A percentile compares a stretch with the other conserved stretches of the same genome.
These are phyloP conservation scores for Rhizophlyctis rosea DNA, from an alignment of 192 early-diverging fungal species.

Conservation along the genomic window DNA sequence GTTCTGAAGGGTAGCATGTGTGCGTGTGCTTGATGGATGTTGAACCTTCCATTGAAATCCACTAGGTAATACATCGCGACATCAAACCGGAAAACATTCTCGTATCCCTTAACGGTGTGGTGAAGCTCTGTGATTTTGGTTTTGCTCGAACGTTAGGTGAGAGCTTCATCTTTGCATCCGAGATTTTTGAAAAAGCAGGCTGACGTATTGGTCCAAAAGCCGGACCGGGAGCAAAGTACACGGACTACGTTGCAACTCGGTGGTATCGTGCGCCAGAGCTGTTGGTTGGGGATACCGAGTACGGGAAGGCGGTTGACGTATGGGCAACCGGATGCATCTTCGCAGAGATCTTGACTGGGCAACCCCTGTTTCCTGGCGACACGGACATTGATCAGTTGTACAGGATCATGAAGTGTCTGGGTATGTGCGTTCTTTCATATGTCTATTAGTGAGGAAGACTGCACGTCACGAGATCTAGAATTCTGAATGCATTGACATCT, in stretches of 20 bases:
- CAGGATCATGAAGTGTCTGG: slow-evolving; percentile 60
- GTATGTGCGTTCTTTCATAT: too few species aligned
- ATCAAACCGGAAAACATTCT: slow-evolving; percentile 69
- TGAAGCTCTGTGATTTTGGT: slow-evolving; percentile 66
- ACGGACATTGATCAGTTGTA: slow-evolving; percentile 66
- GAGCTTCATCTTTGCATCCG: slow-evolving; percentile 11
- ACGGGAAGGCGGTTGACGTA: slow-evolving; percentile 62
- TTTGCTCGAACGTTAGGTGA: slow-evolving; percentile 59
- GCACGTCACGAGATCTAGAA: too few species aligned
- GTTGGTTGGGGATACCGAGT: slow-evolving; percentile 61
- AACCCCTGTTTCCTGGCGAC: slow-evolving; percentile 63
- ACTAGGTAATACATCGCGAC: slow-evolving; percentile 61
- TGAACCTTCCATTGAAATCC: too few species aligned
- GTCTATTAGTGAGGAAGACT: too few species aligned
- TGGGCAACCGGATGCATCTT: slow-evolving; percentile 71
- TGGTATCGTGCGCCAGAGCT: slow-evolving; percentile 64
- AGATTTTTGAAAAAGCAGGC: too few species aligned
- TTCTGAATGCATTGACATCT: too few species aligned
- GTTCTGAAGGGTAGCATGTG: background rate
- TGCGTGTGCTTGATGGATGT: too few species aligned
- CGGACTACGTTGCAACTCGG: slow-evolving; percentile 61
- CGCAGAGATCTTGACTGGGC: slow-evolving; percentile 61
- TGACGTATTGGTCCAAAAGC: too few species aligned
- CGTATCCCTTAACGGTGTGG: slow-evolving; percentile 53
- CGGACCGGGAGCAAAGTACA: slow-evolving; percentile 65